Base-by-base conservation (phyloP, 169 alveolate species). In the Plasmodium fragile region DNA sequence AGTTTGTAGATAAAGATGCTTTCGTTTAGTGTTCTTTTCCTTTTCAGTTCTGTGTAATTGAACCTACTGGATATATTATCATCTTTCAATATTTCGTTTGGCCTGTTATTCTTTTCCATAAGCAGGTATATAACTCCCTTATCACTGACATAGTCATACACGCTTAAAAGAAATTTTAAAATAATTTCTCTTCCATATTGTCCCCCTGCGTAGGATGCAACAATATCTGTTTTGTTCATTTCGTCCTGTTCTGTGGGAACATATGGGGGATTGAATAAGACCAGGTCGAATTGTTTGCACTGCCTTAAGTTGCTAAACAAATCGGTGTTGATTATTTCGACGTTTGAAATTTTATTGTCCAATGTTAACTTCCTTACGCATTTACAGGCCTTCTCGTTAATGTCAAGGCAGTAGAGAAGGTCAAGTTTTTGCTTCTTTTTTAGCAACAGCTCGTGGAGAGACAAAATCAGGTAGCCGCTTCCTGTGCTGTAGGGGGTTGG, bases 191-290 rank as follows among this genome's bases (percentile, higher is more conserved):
- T 87, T 55, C 93, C 93, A 25, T 55, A 49, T 78, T 87, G 59
- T 13, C 93, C 93, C 5, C 93, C 93, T 41, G 93, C 89, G 49
- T 87, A 87, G n/a, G 93, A 87, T 32, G 93, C 87, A 7, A 79
- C 89, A 6, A 87, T 78, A 55, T 87, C 89, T 18, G 93, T 87
- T 75, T 39, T 87, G 36, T 78, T 65, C 89, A 87, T 78, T 87
- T 87, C 93, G 45, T 87, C 82, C 65, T 77, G 77, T 72, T 34
- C 93, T 59, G 93, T 87, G 32, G 2, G 59, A 87, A 87, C 93
- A 87, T 87, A 87, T 5, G 93, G 93, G n/a, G 93, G 93, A 53
- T 87, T 87, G 41, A 87, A 87, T 78, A 87, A 3, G 55, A 87
- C 71, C 45, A 87, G 16, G 32, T 87, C 93, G 45, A 87, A 87